Conservation (phyloP, 805 yeast genomes). For the Jamesozyma piceae region DNA sequence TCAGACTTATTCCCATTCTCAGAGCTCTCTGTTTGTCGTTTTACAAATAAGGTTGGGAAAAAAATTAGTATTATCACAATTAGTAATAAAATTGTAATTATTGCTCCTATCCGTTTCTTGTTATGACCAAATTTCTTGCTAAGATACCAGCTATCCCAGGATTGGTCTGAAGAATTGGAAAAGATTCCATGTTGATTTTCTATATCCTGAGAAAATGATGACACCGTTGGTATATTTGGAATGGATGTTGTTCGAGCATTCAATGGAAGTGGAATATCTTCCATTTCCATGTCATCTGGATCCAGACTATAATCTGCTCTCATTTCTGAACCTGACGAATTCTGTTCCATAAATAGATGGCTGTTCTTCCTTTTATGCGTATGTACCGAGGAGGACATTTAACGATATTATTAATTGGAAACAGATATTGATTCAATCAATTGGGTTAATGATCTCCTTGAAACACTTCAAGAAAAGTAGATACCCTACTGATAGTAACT, state of each 20-base stretch:
- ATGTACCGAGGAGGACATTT: slow-evolving; percentile 1
- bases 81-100: not conserved
- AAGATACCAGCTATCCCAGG: slow-evolving; percentile 8
- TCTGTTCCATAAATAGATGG: slow-evolving; percentile 22
- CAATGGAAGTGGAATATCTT: slow-evolving; percentile 4
- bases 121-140: slow-evolving; percentile 7
- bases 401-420: not conserved
- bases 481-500: no score
- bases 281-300: not conserved
- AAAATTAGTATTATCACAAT: slow-evolving; percentile 1
- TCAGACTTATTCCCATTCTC: not conserved
- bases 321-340: slow-evolving; percentile 18
- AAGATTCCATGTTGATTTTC: slow-evolving; percentile 2
- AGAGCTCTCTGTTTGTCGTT: not conserved
- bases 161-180: not conserved
- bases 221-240: not conserved
- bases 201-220: slow-evolving; percentile 2
- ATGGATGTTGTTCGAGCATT: slow-evolving; percentile 3
- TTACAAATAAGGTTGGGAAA: slow-evolving; percentile 1
- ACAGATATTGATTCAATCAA: no score
- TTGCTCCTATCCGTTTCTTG: slow-evolving; percentile 2
- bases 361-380: slow-evolving; percentile 27
- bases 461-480: no score
- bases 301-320: slow-evolving; percentile 5
- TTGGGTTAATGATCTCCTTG: no score